Percentiles rank a stretch among this genome's conserved stretches.
Conservation (phyloP, 1,139 yeast genomes). For the Geotrichum restrictum region DNA sequence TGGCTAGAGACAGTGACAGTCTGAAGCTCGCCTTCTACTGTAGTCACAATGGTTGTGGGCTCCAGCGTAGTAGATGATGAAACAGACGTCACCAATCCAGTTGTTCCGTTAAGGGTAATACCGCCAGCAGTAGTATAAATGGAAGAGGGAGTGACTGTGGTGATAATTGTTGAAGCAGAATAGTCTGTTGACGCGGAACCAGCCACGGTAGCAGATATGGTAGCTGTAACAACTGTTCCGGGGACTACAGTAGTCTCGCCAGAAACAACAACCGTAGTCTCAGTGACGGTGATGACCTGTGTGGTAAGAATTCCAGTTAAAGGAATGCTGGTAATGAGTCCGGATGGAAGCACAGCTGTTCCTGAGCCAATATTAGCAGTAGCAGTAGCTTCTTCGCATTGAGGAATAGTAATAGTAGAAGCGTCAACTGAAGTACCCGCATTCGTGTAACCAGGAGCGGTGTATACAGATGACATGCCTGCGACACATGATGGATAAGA, state of each 20-base stretch:
- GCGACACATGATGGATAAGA: constrained; percentile 6
- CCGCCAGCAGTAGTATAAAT: constrained; percentile 11
- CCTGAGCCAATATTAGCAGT: background rate
- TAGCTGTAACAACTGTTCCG: constrained; percentile 21
- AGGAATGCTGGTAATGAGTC: constrained; percentile 7
- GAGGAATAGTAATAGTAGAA: constrained; percentile 2
- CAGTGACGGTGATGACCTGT: constrained; percentile 21
- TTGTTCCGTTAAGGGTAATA: constrained; percentile 1
- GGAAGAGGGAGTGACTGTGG: constrained; percentile 8
- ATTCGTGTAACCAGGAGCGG: constrained; percentile 23
- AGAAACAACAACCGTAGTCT: constrained; percentile 19
- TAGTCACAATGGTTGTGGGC: constrained; percentile 6
- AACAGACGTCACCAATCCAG: background rate
- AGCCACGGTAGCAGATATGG: constrained; percentile 20
- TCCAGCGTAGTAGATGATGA: background rate
- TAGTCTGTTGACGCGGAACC: constrained; percentile 8
- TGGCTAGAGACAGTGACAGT: background rate
- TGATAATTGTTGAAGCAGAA: constrained; percentile 17
- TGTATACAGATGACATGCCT: constrained; percentile 17
- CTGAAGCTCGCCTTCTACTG: background rate
- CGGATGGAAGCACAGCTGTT: background rate
- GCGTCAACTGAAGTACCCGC: background rate
- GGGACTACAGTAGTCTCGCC: constrained; percentile 14
- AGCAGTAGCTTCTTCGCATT: background rate
- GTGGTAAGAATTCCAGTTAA: constrained; percentile 12